Conservation (phyloP, 352 stramenopile genomes). For the Pythium aquatile region DNA sequence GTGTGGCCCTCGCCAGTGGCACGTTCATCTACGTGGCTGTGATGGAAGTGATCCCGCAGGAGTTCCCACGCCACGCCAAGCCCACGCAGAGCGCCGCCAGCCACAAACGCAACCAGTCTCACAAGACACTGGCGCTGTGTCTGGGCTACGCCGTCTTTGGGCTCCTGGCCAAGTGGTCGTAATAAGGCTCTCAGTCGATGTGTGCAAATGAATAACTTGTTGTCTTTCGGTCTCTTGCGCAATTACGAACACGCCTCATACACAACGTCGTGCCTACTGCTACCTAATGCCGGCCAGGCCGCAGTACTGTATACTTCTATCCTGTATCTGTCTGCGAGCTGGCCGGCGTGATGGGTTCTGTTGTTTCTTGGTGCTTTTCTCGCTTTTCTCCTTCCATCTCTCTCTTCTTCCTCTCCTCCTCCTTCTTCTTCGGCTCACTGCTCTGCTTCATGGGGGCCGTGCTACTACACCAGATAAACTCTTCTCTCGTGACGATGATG, state of each 20-base stretch:
- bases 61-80: constrained; percentile 56
- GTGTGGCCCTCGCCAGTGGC: constrained; percentile 69
- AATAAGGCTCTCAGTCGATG: constrained; percentile 3
- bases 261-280: constrained; percentile 22
- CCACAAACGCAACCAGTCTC: constrained; percentile 13
- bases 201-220: constrained; percentile 11
- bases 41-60: constrained; percentile 84
- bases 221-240: constrained; percentile 16
- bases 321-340: not conserved
- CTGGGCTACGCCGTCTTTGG: constrained; percentile 76
- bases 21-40: constrained; percentile 87
- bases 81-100: constrained; percentile 19
- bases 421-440: not conserved
- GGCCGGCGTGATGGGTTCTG: not conserved
- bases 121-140: constrained; percentile 59
- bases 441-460: constrained; percentile 2
- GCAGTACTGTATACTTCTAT: not conserved
- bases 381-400: constrained; percentile 10
- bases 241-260: constrained; percentile 25
- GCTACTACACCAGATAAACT: constrained; percentile 15
- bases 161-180: constrained; percentile 77
- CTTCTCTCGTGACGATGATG: constrained; percentile 24
- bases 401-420: constrained; percentile 6
- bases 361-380: constrained; percentile 16
- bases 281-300: not conserved